These are phyloP conservation scores for Botrytis deweyae DNA, from an alignment of 2,329 filamentous ascomycete genomes.

Conservation along the genomic window DNA sequence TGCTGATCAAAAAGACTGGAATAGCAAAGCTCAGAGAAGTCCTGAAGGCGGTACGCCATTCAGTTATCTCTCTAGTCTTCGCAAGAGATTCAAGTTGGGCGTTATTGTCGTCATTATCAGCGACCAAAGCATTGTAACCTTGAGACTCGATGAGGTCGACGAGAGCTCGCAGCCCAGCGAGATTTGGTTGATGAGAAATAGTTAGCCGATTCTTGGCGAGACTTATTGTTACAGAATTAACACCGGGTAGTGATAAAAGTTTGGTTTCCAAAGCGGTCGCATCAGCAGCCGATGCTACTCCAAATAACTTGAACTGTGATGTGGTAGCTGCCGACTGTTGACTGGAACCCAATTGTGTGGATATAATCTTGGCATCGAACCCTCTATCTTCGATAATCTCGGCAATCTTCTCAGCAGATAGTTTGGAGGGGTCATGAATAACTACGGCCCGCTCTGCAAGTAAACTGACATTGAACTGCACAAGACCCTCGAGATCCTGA, in stretches of 20 bases:
- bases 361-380: conserved; percentile 82
- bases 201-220: conserved; percentile 72
- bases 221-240: conserved; percentile 72
- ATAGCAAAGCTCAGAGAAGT: conserved; percentile 78
- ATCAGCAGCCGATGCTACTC: conserved; percentile 68
- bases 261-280: conserved; percentile 69
- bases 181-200: conserved; percentile 68
- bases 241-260: conserved; percentile 64
- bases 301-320: conserved; percentile 81
- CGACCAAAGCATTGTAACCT: conserved; percentile 84
- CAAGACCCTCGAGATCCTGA: conserved; percentile 69
- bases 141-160: conserved; percentile 79
- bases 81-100: conserved; percentile 93
- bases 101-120: conserved; percentile 92
- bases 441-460: conserved; percentile 90
- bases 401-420: conserved; percentile 71
- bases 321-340: conserved; percentile 57
- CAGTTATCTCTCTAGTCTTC: conserved; percentile 93
- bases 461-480: conserved; percentile 92
- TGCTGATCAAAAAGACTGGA: conserved; percentile 88
- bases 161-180: conserved; percentile 76
- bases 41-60: conserved; percentile 82
- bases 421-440: conserved; percentile 71
- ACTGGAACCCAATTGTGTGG: conserved; percentile 62
- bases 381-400: conserved; percentile 87